Conservation (phyloP, 2,329 filamentous ascomycete genomes). For the Botrytis fabae region DNA sequence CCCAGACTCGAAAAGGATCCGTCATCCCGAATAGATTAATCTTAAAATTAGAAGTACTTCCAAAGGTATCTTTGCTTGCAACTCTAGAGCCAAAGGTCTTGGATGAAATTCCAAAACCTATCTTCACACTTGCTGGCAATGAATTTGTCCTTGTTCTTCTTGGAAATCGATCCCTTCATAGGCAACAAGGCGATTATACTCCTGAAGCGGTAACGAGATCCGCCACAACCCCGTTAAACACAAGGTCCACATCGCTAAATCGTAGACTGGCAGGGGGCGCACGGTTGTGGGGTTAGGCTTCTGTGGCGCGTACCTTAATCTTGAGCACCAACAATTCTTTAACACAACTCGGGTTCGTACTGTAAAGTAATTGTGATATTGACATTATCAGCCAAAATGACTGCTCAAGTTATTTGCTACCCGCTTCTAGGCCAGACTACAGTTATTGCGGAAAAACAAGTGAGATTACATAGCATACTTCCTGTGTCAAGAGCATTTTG, state of each 20-base stretch:
- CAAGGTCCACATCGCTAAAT: background rate
- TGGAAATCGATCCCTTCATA: background rate
- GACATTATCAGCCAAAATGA: background rate
- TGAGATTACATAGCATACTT: background rate
- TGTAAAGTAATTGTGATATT: background rate
- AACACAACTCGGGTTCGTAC: background rate
- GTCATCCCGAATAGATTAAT: background rate
- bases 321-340: background rate
- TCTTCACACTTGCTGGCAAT: background rate
- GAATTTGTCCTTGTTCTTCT: background rate
- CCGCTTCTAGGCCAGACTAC: constrained; percentile 16
- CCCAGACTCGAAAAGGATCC: background rate
- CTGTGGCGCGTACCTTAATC: background rate
- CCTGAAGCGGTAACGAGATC: background rate
- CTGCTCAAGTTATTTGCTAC: background rate
- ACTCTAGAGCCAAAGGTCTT: background rate
- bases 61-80: background rate
- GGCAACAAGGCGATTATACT: background rate
- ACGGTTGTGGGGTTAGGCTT: background rate
- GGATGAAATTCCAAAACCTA: background rate
- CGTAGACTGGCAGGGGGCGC: background rate
- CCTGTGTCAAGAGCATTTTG: background rate
- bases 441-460: background rate
- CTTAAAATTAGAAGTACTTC: background rate
- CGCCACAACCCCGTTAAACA: background rate